Conservation (phyloP, 2,329 filamentous ascomycete species). For the Tolypocladium nubicola region DNA sequence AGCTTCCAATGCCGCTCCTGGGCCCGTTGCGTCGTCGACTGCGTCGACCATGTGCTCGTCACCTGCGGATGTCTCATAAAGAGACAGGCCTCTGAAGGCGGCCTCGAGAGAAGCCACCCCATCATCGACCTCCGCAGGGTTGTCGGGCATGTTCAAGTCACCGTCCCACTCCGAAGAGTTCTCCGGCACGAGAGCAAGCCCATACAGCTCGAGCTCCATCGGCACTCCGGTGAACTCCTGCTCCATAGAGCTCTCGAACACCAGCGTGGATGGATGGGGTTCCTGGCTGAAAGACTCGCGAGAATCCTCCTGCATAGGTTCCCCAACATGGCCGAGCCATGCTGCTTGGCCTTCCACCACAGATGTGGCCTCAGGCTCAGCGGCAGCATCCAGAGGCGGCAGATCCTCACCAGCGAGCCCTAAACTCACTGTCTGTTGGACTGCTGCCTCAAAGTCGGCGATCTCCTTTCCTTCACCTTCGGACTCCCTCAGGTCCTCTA, state of each 20-base stretch:
- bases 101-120: neutral
- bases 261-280: neutral
- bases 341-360: neutral
- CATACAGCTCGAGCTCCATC: neutral
- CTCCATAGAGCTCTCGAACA: constrained; percentile 1
- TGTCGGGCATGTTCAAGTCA: neutral
- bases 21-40: neutral
- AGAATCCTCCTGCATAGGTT: neutral
- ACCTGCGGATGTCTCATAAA: neutral
- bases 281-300: neutral
- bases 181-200: neutral
- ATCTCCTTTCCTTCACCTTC: neutral
- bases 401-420: neutral
- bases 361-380: neutral
- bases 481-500: neutral
- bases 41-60: neutral
- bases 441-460: neutral
- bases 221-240: neutral
- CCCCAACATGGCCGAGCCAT: neutral
- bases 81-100: neutral
- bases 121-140: neutral
- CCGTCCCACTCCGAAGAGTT: neutral
- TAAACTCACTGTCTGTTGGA: neutral
- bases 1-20: neutral
- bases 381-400: neutral